Conservation (phyloP, 257 asterid species). For the Solanum paucissectum region DNA sequence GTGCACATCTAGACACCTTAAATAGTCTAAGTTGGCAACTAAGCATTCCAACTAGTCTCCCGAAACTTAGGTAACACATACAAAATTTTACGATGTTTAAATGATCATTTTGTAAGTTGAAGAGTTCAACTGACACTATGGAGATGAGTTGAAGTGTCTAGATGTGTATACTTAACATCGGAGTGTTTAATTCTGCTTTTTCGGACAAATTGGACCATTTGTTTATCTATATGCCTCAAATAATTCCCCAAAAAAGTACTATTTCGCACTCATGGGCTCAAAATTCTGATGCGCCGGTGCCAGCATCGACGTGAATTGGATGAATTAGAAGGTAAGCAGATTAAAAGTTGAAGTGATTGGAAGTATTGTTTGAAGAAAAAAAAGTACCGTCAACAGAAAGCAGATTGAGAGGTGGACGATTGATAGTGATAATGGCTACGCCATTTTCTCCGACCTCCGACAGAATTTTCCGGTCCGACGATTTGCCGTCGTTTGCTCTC, state of each 20-base stretch:
- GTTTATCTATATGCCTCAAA: neutral
- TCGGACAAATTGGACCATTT: neutral
- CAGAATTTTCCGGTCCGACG: constrained; percentile 34
- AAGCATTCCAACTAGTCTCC: neutral
- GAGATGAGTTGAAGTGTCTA: neutral
- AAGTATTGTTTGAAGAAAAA: neutral
- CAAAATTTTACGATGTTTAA: neutral
- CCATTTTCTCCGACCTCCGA: constrained; percentile 90
- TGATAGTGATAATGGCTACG: constrained; percentile 74
- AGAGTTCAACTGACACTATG: neutral
- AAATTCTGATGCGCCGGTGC: neutral
- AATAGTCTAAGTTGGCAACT: neutral
- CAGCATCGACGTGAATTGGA: neutral
- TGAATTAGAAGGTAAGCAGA: neutral
- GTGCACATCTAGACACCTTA: neutral
- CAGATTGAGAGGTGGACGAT: constrained; percentile 96
- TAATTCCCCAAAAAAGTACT: neutral
- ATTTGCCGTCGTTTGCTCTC: neutral
- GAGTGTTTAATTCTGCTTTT: neutral
- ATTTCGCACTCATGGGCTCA: neutral
- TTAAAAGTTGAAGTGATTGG: neutral
- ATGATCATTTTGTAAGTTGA: neutral
- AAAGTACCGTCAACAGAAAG: constrained; percentile 78
- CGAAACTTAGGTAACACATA: neutral
- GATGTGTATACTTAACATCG: neutral